Base-by-base conservation (phyloP, 1,139 yeast genomes). In the Arxiozyma bovina region DNA sequence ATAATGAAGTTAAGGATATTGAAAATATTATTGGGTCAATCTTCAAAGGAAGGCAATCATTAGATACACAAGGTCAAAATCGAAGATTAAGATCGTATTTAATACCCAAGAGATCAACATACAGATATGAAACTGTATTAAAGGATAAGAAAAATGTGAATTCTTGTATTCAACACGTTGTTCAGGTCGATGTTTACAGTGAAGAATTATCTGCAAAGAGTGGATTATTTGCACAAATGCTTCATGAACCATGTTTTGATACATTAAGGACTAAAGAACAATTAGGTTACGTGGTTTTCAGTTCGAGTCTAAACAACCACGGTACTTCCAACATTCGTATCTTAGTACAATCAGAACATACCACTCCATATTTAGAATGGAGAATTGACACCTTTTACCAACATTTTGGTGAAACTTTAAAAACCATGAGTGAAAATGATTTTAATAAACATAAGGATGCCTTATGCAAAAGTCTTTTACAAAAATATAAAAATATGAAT, bases 191-290 rank as follows among this genome's bases (percentile, higher is more conserved):
- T 22, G 73, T 76, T 42, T 69, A 77, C 30, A 64, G 65, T 45
- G 71, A 68, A 52, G 63, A 66, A 23, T 54, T 65, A 21, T 67
- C 76, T 47, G 77, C 89, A 0, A 66, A 80, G 53, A 76, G 85
- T 21, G 90, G 86, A 52, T 72, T 93, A 53, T 70, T 89, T 51
- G 79, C 85, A 0, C 90, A 87, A 54, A 77, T 90, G 58, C 75
- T 86, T 51, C 81, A 80, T 58, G 98, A 91, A 67, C 97, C 97
- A 1, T 87, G 91, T 54, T 93, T 93, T 70, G 85, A 88, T 67
- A 88, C 87, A 60, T 77, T 93, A 55, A 79, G 99, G 70, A 93
- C 99, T 3, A 85, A 88, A 63, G 99, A 93, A 70, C 98, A 93
- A 68, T 75, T 87, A 42, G 96, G 96, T 1, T 87, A 87, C 65